These are phyloP conservation scores for Solidago caesia DNA, from an alignment of 129 eudicot species.

Conservation along the genomic window DNA sequence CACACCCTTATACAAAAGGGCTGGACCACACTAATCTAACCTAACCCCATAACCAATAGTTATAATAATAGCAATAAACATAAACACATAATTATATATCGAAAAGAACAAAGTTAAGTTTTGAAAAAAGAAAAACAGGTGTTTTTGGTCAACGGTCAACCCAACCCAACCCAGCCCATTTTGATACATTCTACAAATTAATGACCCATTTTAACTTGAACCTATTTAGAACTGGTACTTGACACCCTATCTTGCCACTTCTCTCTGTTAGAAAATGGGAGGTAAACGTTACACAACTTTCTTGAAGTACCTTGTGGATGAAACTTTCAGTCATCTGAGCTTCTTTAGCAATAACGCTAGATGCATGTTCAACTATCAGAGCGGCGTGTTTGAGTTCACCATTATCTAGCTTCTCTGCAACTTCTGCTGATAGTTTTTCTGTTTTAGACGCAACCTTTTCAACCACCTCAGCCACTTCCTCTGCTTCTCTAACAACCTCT, in stretches of 20 bases:
- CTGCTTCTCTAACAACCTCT: conserved; percentile 51
- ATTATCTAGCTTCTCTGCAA: conserved; percentile 51
- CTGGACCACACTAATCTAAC: too few species aligned
- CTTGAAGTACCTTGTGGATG: conserved; percentile 51
- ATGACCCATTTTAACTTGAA: neutral
- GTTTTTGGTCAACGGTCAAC: too few species aligned
- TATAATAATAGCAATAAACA: too few species aligned
- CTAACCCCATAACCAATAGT: too few species aligned
- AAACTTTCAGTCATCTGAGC: conserved; percentile 47
- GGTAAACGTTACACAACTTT: neutral
- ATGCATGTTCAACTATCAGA: conserved; percentile 43
- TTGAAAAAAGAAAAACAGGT: too few species aligned
- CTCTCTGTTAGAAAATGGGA: neutral
- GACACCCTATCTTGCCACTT: neutral
- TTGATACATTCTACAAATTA: neutral
- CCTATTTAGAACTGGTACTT: neutral
- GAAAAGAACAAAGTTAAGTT: too few species aligned
- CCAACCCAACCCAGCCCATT: neutral
- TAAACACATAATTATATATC: too few species aligned
- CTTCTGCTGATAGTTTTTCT: conserved; percentile 47
- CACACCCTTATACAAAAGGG: too few species aligned
- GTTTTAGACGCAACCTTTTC: conserved; percentile 60
- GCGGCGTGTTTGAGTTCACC: conserved; percentile 54
- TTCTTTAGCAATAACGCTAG: conserved; percentile 48
- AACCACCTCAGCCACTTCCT: conserved; percentile 56